A percentile compares a stretch with the other conserved stretches of the same genome.
These are phyloP conservation scores for Fusarium albidum DNA, from an alignment of 2,329 filamentous ascomycete genomes.

Conservation along the genomic window DNA sequence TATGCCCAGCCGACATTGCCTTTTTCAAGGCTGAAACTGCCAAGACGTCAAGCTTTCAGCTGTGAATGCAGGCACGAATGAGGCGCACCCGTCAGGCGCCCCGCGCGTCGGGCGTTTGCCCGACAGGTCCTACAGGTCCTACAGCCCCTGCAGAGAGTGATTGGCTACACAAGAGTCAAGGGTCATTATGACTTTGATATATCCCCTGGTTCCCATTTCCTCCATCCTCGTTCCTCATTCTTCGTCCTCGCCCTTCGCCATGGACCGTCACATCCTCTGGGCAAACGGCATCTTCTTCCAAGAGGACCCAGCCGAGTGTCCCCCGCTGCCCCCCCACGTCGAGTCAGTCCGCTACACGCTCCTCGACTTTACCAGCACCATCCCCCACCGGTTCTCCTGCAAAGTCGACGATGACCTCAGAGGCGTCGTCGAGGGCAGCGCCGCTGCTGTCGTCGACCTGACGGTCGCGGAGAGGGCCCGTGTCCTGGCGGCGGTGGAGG, in stretches of 20 bases:
- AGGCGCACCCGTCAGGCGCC: too few relatives aligned
- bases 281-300: constrained; percentile 26
- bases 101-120: too few relatives aligned
- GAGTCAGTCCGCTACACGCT: constrained; percentile 16
- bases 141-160: neutral
- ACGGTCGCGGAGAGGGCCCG: too few relatives aligned
- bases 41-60: constrained; percentile 5
- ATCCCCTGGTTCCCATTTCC: too few relatives aligned
- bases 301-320: constrained; percentile 10
- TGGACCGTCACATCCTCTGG: constrained; percentile 4
- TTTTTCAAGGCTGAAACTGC: constrained; percentile 2
- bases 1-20: too few relatives aligned
- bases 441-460: too few relatives aligned
- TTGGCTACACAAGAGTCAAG: too few relatives aligned
- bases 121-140: neutral
- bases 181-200: too few relatives aligned
- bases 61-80: neutral
- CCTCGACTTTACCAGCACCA: constrained; percentile 24
- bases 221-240: neutral
- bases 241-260: neutral
- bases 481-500: too few relatives aligned
- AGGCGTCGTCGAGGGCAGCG: constrained; percentile 7
- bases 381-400: constrained; percentile 16
- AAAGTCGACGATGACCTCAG: constrained; percentile 9
- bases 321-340: constrained; percentile 19